phyloP scores from a whole-genome alignment of 129 eudicot species.

The Arctium lappa region DNA sequence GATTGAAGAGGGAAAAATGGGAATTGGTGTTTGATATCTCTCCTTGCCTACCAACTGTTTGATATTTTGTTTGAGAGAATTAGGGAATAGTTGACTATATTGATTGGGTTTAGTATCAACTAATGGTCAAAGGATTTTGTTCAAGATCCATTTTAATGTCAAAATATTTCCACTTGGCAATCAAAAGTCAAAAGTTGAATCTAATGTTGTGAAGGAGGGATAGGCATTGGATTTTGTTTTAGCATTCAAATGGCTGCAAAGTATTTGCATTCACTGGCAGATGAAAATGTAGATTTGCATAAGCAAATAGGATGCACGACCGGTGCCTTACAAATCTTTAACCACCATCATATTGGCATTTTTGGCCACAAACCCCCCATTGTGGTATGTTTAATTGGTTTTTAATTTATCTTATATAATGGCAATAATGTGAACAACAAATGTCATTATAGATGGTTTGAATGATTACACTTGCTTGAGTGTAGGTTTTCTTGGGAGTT shows the following conservation, averaged over 20 bases:
- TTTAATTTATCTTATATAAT: neutral
- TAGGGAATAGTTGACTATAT: slow-evolving; percentile 4
- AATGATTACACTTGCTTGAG: neutral
- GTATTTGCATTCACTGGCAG: slow-evolving; percentile 69
- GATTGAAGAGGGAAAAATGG: neutral
- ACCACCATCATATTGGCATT: slow-evolving; percentile 48
- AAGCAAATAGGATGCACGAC: slow-evolving; percentile 85
- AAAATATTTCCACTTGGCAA: slow-evolving; percentile 8
- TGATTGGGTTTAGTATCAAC: slow-evolving; percentile 2
- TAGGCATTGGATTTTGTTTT: neutral
- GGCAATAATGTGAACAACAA: neutral
- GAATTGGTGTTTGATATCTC: slow-evolving; percentile 3
- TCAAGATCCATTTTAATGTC: slow-evolving; percentile 23
- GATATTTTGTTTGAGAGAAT: slow-evolving; percentile 19
- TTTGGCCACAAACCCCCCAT: slow-evolving; percentile 27
- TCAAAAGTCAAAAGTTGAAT: slow-evolving; percentile 13
- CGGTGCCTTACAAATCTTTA: slow-evolving; percentile 76
- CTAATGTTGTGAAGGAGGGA: neutral
- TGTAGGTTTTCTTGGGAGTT: neutral
- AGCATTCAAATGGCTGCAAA: slow-evolving; percentile 64
- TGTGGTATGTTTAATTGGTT: slow-evolving; percentile 28
- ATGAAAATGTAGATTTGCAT: slow-evolving; percentile 76
- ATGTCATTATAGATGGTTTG: neutral
- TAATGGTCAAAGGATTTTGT: slow-evolving; percentile 19
- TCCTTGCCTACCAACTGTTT: slow-evolving; percentile 17